Percentiles rank a stretch among this genome's conserved stretches.
These are phyloP conservation scores for Colletotrichum brevisporum DNA, from an alignment of 2,329 filamentous ascomycete species.

Conservation along the genomic window DNA sequence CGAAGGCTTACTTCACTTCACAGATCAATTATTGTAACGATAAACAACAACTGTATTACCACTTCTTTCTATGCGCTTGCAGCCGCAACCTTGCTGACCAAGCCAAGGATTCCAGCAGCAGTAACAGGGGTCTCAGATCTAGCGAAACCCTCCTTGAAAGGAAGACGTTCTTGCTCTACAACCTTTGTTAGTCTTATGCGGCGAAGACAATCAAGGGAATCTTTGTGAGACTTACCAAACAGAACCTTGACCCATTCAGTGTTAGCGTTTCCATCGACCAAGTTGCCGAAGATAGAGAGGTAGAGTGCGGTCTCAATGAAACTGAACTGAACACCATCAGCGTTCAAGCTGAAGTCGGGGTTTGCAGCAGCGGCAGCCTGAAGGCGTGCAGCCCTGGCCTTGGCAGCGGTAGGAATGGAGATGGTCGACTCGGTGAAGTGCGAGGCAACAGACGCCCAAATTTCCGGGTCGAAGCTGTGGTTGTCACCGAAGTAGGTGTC, in stretches of 20 bases:
- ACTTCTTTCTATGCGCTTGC: slow-evolving; percentile 15
- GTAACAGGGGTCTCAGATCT: slow-evolving; percentile 33
- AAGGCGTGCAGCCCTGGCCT: slow-evolving; percentile 45
- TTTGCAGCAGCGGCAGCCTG: slow-evolving; percentile 45
- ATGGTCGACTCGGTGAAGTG: slow-evolving; percentile 45
- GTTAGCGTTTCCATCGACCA: slow-evolving; percentile 41
- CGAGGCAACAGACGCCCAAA: slow-evolving; percentile 45
- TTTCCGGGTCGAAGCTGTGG: slow-evolving; percentile 47
- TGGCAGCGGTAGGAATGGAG: slow-evolving; percentile 48
- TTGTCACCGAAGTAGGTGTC: slow-evolving; percentile 50
- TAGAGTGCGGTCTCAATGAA: slow-evolving; percentile 44
- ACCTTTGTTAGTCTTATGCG: background rate
- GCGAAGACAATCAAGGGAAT: background rate
- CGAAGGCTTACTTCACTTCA: too few relatives aligned
- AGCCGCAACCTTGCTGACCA: slow-evolving; percentile 35
- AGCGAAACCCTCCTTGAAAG: slow-evolving; percentile 35
- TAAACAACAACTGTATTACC: background rate
- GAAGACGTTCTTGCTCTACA: slow-evolving; percentile 39
- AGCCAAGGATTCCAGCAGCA: slow-evolving; percentile 31
- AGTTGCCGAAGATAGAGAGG: slow-evolving; percentile 43
- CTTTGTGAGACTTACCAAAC: slow-evolving; percentile 34
- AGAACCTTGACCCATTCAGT: slow-evolving; percentile 42
- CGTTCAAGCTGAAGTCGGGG: slow-evolving; percentile 43
- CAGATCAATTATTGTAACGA: too few relatives aligned
- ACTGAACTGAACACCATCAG: slow-evolving; percentile 41